phyloP scores from a whole-genome alignment of 2,329 filamentous ascomycete genomes.

The Fusarium sp. region DNA sequence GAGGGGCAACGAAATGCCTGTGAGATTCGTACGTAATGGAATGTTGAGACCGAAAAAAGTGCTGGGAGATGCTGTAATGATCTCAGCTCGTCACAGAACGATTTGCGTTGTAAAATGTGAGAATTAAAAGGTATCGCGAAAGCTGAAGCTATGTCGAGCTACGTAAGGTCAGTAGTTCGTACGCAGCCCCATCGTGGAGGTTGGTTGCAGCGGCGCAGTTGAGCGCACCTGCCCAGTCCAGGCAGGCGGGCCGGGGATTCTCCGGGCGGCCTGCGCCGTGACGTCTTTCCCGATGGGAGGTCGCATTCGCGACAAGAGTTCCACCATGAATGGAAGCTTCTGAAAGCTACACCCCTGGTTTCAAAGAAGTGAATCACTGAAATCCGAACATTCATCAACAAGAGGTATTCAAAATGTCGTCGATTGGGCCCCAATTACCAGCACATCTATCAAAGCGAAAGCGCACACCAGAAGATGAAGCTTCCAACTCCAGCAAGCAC shows the following conservation, averaged over 20 bases:
- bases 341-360: slow-evolving; percentile 29
- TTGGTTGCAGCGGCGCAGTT: slow-evolving; percentile 40
- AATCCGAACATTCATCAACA: neutral
- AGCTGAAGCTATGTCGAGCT: slow-evolving; percentile 49
- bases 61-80: neutral
- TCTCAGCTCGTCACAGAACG: neutral
- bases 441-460: slow-evolving; percentile 77
- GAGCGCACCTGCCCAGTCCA: slow-evolving; percentile 26
- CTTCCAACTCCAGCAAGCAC: slow-evolving; percentile 62
- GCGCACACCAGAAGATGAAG: slow-evolving; percentile 60
- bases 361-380: slow-evolving; percentile 18
- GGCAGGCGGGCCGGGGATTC: slow-evolving; percentile 50
- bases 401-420: slow-evolving; percentile 67
- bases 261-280: slow-evolving; percentile 46
- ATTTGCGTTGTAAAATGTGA: slow-evolving; percentile 6
- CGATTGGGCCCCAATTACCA: slow-evolving; percentile 79
- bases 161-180: slow-evolving; percentile 45
- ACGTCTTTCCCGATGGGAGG: slow-evolving; percentile 44
- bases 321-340: slow-evolving; percentile 36
- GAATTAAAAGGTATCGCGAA: slow-evolving; percentile 33
- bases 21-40: slow-evolving; percentile 6
- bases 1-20: slow-evolving; percentile 36
- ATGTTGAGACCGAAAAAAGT: slow-evolving; percentile 3
- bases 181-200: slow-evolving; percentile 47
- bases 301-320: slow-evolving; percentile 35